Evolutionary conservation across 2,329 filamentous ascomycete species (phyloP).

Genomic region (Cadophora sp.): DNA sequence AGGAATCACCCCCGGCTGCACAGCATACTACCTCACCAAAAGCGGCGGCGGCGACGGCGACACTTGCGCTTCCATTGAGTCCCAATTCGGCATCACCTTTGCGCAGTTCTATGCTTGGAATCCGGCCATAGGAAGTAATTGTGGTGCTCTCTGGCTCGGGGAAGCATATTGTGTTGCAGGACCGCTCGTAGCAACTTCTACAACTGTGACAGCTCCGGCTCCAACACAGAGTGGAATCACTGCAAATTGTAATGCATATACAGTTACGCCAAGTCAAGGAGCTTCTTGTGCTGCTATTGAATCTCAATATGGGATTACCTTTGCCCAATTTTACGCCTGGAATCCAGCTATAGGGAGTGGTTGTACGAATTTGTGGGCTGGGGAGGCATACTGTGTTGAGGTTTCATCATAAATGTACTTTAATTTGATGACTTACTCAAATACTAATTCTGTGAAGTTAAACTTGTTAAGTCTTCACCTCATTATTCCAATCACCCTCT

Average conservation of each 20-base stretch:
- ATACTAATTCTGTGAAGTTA: slow-evolving; percentile 4
- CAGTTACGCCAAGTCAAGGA: slow-evolving; percentile 17
- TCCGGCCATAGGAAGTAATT: slow-evolving; percentile 37
- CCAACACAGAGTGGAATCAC: slow-evolving; percentile 36
- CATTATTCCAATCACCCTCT: too few species aligned
- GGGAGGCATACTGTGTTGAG: slow-evolving; percentile 38
- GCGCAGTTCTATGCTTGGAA: slow-evolving; percentile 45
- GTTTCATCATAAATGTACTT: slow-evolving; percentile 15
- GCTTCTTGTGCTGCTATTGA: slow-evolving; percentile 35
- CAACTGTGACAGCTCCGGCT: slow-evolving; percentile 29
- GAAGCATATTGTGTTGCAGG: slow-evolving; percentile 24
- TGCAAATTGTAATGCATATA: slow-evolving; percentile 24
- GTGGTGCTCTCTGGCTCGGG: slow-evolving; percentile 19
- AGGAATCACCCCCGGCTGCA: slow-evolving; percentile 11
- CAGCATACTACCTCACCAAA: slow-evolving; percentile 5
- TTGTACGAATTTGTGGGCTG: slow-evolving; percentile 40
- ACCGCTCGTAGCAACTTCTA: slow-evolving; percentile 8
- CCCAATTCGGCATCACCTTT: slow-evolving; percentile 31
- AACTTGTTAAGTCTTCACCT: too few species aligned
- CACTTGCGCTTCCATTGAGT: slow-evolving; percentile 20
- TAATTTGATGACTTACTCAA: slow-evolving; percentile 4
- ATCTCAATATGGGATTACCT: slow-evolving; percentile 34
- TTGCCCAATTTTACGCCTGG: slow-evolving; percentile 43
- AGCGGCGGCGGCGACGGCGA: slow-evolving; percentile 11
- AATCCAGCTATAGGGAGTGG: slow-evolving; percentile 44